Evolutionary conservation across 768 basidiomycete species (phyloP), one percentile per base, ranked within the genome.

Genomic region (Trametes cubensis): DNA sequence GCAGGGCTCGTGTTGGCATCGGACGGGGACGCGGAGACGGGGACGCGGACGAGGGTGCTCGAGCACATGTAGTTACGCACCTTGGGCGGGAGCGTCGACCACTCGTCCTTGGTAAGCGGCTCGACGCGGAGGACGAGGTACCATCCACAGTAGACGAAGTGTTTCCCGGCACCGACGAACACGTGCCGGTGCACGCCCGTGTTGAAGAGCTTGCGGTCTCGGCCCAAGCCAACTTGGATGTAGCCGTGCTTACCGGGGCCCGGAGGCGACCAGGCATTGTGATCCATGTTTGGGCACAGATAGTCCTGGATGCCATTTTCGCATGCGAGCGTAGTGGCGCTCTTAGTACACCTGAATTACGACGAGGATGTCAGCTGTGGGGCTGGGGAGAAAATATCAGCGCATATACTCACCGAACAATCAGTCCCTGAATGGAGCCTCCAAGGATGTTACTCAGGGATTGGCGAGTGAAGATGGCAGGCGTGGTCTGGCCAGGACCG

Each of bases 201-300:
- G 66, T 66, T 61, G 65, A 83, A 84, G 7, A 76, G 75, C 42
- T 77, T 71, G 45, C 74, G 72, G 44, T 84, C 83, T 42, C 62
- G 52, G 10, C 79, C 80, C 55, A 84, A 73, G 18, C 82, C 83
- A 26, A 85, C 81, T 48, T 84, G 84, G 72, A 85, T 81, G 65
- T 78, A 85, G 1, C 83, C 83, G 60, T 84, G 81, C 55, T 79
- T 69, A 10, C 83, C 83, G 11, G 82, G 81, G 1, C 57, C 67
- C 6, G 72, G 69, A 3, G 83, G 83, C 47, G 80, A 81, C 84
- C 83, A 85, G 13, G 81, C 80, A 59, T 84, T 85, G 51, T 80
- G 78, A 50, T 80, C 77, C 18, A 81, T 69, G 34, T 82, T 79
- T 3, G 83, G 83, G 54, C 81, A 83, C 2, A 85, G 67, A 21